phyloP scores from a whole-genome alignment of 2,329 filamentous ascomycete genomes.

The Aspergillus spinulosporus region DNA sequence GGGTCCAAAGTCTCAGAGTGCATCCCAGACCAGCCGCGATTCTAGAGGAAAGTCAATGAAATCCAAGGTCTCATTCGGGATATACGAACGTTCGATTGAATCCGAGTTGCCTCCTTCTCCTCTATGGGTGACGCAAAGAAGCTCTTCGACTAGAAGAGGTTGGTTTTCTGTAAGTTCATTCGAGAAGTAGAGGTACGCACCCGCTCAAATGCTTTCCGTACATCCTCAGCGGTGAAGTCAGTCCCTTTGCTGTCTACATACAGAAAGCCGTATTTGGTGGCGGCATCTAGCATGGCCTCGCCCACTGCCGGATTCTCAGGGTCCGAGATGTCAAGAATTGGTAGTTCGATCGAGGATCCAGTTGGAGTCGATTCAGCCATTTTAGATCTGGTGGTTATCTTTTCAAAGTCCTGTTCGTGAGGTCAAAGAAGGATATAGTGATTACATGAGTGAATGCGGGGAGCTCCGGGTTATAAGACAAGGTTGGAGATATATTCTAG shows the following conservation, averaged over 20 bases:
- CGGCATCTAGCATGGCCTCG: conserved; percentile 72
- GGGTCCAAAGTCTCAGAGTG: conserved; percentile 86
- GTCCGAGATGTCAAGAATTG: conserved; percentile 77
- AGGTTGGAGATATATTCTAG: conserved; percentile 1
- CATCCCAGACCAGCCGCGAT: conserved; percentile 87
- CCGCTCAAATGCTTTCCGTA: conserved; percentile 71
- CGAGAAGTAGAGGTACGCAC: conserved; percentile 48
- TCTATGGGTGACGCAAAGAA: conserved; percentile 71
- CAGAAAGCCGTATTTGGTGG: conserved; percentile 80
- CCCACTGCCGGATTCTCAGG: conserved; percentile 61
- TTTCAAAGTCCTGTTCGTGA: too few species aligned
- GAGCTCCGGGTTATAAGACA: not conserved
- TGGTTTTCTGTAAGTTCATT: not conserved
- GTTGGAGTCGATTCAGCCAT: conserved; percentile 26
- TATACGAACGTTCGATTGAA: conserved; percentile 56
- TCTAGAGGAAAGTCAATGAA: conserved; percentile 50
- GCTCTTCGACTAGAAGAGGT: conserved; percentile 58
- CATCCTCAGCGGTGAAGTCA: conserved; percentile 65
- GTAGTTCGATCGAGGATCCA: conserved; percentile 55
- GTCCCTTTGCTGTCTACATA: conserved; percentile 76
- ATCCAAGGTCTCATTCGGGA: not conserved
- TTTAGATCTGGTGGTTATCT: not conserved
- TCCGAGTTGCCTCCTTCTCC: conserved; percentile 73
- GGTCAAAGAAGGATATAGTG: not conserved
- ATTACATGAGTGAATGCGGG: not conserved